These are phyloP conservation scores for Globisporangium barbulae DNA, from an alignment of 352 stramenopile genomes.

Conservation along the genomic window DNA sequence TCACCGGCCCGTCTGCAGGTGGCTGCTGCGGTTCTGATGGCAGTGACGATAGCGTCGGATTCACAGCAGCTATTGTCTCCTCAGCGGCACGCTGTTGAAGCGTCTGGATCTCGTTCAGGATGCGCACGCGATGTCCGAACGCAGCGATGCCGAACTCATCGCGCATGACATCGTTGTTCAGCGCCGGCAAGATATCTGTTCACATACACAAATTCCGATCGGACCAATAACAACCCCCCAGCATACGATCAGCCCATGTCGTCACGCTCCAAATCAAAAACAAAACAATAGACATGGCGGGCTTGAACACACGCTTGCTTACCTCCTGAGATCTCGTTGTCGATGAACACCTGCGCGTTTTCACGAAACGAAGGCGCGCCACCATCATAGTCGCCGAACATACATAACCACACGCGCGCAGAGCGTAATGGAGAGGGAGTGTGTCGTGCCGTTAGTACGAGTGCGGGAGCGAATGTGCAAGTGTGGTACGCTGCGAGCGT, in stretches of 20 bases:
- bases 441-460: conserved; percentile 3
- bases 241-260: not conserved
- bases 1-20: not conserved
- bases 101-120: conserved; percentile 53
- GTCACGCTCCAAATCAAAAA: not conserved
- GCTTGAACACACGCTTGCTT: conserved; percentile 5
- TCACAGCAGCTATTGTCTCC: not conserved
- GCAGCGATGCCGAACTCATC: conserved; percentile 60
- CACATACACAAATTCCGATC: not conserved
- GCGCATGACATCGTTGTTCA: conserved; percentile 60
- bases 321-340: conserved; percentile 55
- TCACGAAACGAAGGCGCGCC: not conserved
- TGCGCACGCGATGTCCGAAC: conserved; percentile 58
- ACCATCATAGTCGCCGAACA: not conserved
- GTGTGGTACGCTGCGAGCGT: not conserved
- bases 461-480: conserved; percentile 1
- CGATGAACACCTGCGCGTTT: conserved; percentile 33
- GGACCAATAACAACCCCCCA: not conserved
- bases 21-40: not conserved
- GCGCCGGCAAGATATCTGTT: conserved; percentile 50
- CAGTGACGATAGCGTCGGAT: not conserved
- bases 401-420: not conserved
- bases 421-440: not conserved
- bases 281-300: not conserved
- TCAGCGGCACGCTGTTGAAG: conserved; percentile 18